Percentiles rank a stretch among this genome's conserved stretches.
phyloP scores from a whole-genome alignment of 441 rosid genomes.

The Viola pubescens region DNA sequence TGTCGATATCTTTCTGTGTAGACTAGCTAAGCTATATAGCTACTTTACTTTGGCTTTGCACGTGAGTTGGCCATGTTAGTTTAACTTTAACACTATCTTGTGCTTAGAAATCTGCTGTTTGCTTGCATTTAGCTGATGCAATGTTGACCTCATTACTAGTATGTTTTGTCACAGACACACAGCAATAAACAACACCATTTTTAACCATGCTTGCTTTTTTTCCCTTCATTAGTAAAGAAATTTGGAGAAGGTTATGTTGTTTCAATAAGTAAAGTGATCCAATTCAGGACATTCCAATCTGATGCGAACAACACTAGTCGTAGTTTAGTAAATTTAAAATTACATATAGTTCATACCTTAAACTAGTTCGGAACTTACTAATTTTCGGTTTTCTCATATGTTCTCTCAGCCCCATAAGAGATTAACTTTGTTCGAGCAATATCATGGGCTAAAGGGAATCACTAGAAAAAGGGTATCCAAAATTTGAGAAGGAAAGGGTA shows the following conservation, averaged over 20 bases:
- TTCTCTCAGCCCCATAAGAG: too few relatives aligned
- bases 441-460: neutral
- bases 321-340: too few relatives aligned
- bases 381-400: too few relatives aligned
- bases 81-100: slow-evolving; percentile 11
- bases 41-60: slow-evolving; percentile 23
- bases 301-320: too few relatives aligned
- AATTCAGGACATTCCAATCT: too few relatives aligned
- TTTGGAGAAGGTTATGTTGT: too few relatives aligned
- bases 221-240: neutral
- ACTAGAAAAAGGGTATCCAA: neutral
- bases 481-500: neutral
- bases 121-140: slow-evolving; percentile 34
- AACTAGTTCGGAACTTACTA: too few relatives aligned
- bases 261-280: too few relatives aligned
- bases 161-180: too few relatives aligned
- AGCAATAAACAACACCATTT: neutral
- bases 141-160: slow-evolving; percentile 32
- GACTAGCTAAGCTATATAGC: slow-evolving; percentile 10
- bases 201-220: neutral
- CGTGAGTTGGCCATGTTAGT: slow-evolving; percentile 31
- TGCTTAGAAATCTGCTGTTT: neutral
- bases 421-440: too few relatives aligned
- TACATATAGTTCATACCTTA: too few relatives aligned
- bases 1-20: slow-evolving; percentile 1